Evolutionary conservation across 805 yeast species (phyloP).

Genomic region (Tetrapisispora namnaoensis): DNA sequence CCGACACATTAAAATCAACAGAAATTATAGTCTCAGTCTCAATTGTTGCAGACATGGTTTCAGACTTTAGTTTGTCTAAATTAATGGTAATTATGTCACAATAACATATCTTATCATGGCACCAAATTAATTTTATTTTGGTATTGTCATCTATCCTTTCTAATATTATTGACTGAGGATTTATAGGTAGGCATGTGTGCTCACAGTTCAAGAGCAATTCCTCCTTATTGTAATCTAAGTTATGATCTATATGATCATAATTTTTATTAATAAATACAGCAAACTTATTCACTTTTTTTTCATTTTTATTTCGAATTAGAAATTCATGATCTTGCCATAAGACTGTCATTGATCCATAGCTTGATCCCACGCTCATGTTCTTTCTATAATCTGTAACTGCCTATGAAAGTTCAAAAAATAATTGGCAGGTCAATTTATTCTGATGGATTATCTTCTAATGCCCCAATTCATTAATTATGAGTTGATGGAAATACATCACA

Average conservation of each 20-base stretch:
- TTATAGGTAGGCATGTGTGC: neutral
- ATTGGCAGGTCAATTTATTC: too few species aligned
- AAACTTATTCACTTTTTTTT: neutral
- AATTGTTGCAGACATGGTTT: neutral
- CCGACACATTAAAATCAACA: neutral
- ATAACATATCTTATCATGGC: neutral
- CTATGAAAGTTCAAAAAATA: too few species aligned
- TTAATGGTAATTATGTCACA: neutral
- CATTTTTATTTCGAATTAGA: neutral
- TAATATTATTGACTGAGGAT: neutral
- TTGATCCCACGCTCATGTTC: neutral
- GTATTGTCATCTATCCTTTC: neutral
- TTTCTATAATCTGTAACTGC: neutral
- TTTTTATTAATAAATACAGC: neutral
- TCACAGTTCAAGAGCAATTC: neutral
- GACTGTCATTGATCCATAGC: neutral
- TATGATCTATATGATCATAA: neutral
- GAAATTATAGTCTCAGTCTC: neutral
- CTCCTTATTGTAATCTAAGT: neutral
- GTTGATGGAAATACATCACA: too few species aligned
- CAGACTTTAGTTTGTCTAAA: neutral
- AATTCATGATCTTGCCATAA: neutral
- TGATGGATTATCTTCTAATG: too few species aligned
- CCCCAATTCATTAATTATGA: too few species aligned
- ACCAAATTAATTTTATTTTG: conserved; percentile 1